Percentiles rank a stretch among this genome's conserved stretches.
These are phyloP conservation scores for Phaseolus lunatus DNA, from an alignment of 306 rosid genomes.

Conservation along the genomic window DNA sequence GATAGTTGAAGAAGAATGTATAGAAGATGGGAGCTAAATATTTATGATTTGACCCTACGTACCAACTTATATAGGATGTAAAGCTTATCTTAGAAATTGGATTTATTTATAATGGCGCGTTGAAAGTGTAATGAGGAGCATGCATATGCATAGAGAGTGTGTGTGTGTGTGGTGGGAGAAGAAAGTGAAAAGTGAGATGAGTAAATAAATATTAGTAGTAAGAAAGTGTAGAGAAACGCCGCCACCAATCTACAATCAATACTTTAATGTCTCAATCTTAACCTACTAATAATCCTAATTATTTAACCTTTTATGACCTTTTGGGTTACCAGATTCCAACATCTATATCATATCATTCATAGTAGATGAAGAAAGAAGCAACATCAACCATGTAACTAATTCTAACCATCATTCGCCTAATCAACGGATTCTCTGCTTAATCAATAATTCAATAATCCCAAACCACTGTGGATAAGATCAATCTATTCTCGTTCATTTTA, in stretches of 20 bases:
- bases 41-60: constrained; percentile 38
- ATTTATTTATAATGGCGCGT: no score
- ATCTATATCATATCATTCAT: no score
- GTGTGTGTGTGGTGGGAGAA: no score
- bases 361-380: no score
- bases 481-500: not conserved
- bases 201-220: not conserved
- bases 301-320: constrained; percentile 42
- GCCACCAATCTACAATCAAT: constrained; percentile 43
- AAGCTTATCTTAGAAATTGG: not conserved
- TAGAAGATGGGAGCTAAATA: constrained; percentile 19
- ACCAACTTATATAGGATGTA: not conserved
- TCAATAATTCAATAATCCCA: constrained; percentile 30
- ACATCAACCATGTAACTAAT: no score
- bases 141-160: no score
- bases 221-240: constrained; percentile 14
- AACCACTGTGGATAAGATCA: constrained; percentile 38
- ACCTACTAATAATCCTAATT: constrained; percentile 49
- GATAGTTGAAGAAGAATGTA: constrained; percentile 44
- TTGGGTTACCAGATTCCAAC: constrained; percentile 42
- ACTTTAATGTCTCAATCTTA: constrained; percentile 43
- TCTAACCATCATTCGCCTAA: no score
- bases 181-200: constrained; percentile 42
- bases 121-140: no score
- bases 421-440: not conserved